Conservation (phyloP, 1,284 basidiomycete species). For the Rhodotorula sp. region DNA sequence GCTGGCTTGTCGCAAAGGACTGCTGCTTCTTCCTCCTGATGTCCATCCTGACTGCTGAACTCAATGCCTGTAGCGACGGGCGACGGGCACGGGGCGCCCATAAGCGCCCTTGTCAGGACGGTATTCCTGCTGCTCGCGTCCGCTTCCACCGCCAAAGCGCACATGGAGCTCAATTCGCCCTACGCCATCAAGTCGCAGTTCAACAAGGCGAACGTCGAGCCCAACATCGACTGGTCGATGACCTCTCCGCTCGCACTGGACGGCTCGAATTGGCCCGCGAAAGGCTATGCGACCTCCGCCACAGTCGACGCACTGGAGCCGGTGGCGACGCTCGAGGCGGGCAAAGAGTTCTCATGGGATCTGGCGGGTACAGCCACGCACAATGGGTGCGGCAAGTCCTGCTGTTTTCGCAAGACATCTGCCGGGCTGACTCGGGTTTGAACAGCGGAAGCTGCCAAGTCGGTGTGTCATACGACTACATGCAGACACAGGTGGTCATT, state of each 20-base stretch:
- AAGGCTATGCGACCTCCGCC: conserved; percentile 11
- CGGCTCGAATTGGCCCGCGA: conserved; percentile 27
- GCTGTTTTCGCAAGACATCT: too few relatives aligned
- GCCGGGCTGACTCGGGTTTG: too few relatives aligned
- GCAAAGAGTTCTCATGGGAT: conserved; percentile 25
- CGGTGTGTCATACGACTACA: conserved; percentile 49
- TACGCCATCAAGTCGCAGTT: conserved; percentile 20
- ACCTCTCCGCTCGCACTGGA: conserved; percentile 49
- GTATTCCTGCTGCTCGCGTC: background rate
- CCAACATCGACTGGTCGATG: conserved; percentile 51
- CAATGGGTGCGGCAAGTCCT: conserved; percentile 3
- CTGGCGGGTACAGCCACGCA: conserved; percentile 26
- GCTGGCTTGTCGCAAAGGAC: too few relatives aligned
- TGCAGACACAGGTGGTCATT: conserved; percentile 52
- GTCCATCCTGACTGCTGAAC: too few relatives aligned
- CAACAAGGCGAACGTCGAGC: conserved; percentile 40
- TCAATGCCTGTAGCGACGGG: too few relatives aligned
- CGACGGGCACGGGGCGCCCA: too few relatives aligned
- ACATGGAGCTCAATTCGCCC: conserved; percentile 11
- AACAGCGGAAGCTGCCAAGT: conserved; percentile 19
- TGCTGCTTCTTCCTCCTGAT: too few relatives aligned
- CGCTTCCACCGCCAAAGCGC: background rate
- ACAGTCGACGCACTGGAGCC: conserved; percentile 5
- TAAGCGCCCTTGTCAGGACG: too few relatives aligned
- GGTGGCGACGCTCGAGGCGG: conserved; percentile 24